phyloP scores from a whole-genome alignment of 2,329 filamentous ascomycete species.

The Stemphylium beticola region DNA sequence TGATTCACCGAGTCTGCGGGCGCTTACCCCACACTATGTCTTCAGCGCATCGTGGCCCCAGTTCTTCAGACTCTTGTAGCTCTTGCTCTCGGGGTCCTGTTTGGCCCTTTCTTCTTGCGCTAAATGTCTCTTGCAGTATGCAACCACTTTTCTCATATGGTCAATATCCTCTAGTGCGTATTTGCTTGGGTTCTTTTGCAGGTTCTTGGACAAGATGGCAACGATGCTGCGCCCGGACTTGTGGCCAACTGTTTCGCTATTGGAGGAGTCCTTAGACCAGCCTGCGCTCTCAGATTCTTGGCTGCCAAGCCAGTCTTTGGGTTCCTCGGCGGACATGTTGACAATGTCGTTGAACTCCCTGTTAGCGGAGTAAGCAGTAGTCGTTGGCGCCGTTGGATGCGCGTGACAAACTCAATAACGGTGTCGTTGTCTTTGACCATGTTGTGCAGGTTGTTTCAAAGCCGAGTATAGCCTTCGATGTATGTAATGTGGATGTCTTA shows the following conservation, averaged over 20 bases:
- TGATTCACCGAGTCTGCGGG: too few species aligned
- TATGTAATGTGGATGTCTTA: background rate
- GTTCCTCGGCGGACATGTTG: slow-evolving; percentile 68
- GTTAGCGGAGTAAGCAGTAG: slow-evolving; percentile 33
- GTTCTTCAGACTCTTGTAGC: slow-evolving; percentile 55
- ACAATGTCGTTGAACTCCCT: slow-evolving; percentile 69
- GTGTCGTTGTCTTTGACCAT: slow-evolving; percentile 61
- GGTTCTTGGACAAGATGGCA: slow-evolving; percentile 67
- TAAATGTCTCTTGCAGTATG: slow-evolving; percentile 70
- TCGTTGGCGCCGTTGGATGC: background rate
- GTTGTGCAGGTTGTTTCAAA: slow-evolving; percentile 22
- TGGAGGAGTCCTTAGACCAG: slow-evolving; percentile 61
- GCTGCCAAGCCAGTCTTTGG: slow-evolving; percentile 66
- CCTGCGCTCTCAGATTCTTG: slow-evolving; percentile 65
- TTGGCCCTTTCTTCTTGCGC: slow-evolving; percentile 67
- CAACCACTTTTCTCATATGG: slow-evolving; percentile 68
- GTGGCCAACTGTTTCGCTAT: slow-evolving; percentile 68
- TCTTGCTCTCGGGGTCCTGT: slow-evolving; percentile 60
- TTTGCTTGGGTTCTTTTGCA: slow-evolving; percentile 60
- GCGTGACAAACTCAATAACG: slow-evolving; percentile 53
- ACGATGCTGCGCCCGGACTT: slow-evolving; percentile 68
- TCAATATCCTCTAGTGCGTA: slow-evolving; percentile 64
- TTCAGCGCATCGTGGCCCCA: slow-evolving; percentile 48
- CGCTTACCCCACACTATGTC: slow-evolving; percentile 10
- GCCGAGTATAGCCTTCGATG: background rate